A percentile compares a stretch with the other conserved stretches of the same genome.
Conservation (phyloP, 345 rosid species). For the Hibiscus mutabilis region DNA sequence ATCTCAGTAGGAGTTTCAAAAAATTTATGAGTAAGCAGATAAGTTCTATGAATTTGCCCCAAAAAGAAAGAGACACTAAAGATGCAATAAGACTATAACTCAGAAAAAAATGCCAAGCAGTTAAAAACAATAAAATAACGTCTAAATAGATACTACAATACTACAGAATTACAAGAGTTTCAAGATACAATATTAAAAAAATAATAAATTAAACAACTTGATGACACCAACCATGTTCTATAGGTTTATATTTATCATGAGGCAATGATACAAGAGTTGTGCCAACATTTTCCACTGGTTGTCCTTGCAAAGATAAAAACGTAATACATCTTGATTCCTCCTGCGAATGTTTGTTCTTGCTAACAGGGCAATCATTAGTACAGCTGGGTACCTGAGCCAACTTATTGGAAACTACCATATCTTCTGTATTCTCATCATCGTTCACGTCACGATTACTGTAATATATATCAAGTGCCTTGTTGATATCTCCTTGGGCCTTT, state of each 20-base stretch:
- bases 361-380: conserved; percentile 27
- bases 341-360: conserved; percentile 20
- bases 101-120: neutral
- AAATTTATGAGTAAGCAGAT: neutral
- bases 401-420: conserved; percentile 21
- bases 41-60: conserved; percentile 1
- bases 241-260: conserved; percentile 55
- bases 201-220: conserved; percentile 3
- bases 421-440: conserved; percentile 23
- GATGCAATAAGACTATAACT: neutral
- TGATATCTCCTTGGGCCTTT: conserved; percentile 67
- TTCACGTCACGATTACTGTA: conserved; percentile 38
- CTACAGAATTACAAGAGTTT: neutral
- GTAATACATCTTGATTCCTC: conserved; percentile 23
- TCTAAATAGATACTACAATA: neutral
- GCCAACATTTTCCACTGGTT: conserved; percentile 25
- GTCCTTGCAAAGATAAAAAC: conserved; percentile 24
- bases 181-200: neutral
- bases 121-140: neutral
- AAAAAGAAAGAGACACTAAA: neutral
- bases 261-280: conserved; percentile 45
- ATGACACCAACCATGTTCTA: conserved; percentile 58
- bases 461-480: conserved; percentile 59
- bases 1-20: conserved; percentile 12
- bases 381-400: conserved; percentile 18